Conservation (phyloP, 805 yeast species). For the Sugiyamaella mastotermitis region DNA sequence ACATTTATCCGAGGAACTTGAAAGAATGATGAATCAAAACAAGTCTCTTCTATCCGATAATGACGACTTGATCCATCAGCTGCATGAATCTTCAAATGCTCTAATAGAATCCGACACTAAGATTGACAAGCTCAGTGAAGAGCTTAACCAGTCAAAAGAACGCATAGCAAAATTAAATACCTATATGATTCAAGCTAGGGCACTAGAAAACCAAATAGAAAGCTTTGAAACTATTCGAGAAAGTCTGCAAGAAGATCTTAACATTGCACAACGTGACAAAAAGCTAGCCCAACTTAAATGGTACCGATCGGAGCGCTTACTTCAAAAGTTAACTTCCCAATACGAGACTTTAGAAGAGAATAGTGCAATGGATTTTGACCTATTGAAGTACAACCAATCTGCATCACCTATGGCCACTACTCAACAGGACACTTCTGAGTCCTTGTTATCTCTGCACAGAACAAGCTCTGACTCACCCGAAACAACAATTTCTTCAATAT, state of each 20-base stretch:
- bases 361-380: conserved; percentile 1
- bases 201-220: conserved; percentile 15
- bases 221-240: conserved; percentile 15
- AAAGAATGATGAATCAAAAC: conserved; percentile 10
- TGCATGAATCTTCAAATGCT: conserved; percentile 10
- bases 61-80: conserved; percentile 12
- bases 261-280: conserved; percentile 10
- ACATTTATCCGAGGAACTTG: conserved; percentile 7
- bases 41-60: conserved; percentile 11
- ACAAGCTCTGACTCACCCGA: background rate
- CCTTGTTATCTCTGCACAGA: background rate
- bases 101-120: conserved; percentile 12
- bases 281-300: conserved; percentile 14
- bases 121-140: conserved; percentile 9
- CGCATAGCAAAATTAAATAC: conserved; percentile 13
- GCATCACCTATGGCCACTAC: background rate
- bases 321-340: conserved; percentile 15
- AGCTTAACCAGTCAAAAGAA: conserved; percentile 10
- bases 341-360: conserved; percentile 14
- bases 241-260: conserved; percentile 15
- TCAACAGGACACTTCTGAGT: too few relatives aligned
- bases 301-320: conserved; percentile 14
- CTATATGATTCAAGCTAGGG: conserved; percentile 11
- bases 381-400: background rate
- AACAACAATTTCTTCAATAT: background rate